These are phyloP conservation scores for Dipodascus geniculatus DNA, from an alignment of 805 yeast species.

Conservation along the genomic window DNA sequence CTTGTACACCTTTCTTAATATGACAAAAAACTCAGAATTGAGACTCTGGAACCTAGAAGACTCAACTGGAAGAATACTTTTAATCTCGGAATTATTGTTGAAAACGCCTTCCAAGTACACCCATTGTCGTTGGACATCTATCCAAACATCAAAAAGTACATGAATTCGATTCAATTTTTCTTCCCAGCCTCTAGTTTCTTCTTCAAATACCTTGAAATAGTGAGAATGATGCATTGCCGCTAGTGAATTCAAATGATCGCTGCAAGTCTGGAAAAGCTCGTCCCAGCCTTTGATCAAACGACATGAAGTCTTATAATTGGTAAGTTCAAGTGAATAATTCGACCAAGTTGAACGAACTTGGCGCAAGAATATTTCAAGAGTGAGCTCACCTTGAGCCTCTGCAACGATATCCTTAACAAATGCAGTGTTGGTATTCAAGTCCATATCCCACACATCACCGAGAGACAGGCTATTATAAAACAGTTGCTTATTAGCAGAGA, in stretches of 20 bases:
- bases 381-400: conserved; percentile 63
- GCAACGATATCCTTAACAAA: conserved; percentile 38
- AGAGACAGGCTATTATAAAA: conserved; percentile 28
- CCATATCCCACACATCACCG: conserved; percentile 51
- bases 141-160: conserved; percentile 54
- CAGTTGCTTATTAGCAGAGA: conserved; percentile 17
- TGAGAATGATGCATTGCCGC: conserved; percentile 62
- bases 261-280: conserved; percentile 41
- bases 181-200: conserved; percentile 44
- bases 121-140: conserved; percentile 84
- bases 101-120: conserved; percentile 74
- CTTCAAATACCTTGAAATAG: conserved; percentile 47
- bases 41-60: conserved; percentile 51
- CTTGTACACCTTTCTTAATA: conserved; percentile 39
- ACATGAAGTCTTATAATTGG: conserved; percentile 39
- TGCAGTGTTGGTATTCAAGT: conserved; percentile 35
- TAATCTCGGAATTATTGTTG: conserved; percentile 40
- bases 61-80: conserved; percentile 57
- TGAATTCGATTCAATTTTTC: conserved; percentile 39
- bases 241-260: conserved; percentile 50
- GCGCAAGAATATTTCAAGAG: conserved; percentile 45
- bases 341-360: conserved; percentile 49
- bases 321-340: conserved; percentile 36
- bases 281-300: conserved; percentile 62
- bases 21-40: conserved; percentile 45